Base-by-base conservation (phyloP, 164 flowering plant species). In the Cinnamomum micranthum region DNA sequence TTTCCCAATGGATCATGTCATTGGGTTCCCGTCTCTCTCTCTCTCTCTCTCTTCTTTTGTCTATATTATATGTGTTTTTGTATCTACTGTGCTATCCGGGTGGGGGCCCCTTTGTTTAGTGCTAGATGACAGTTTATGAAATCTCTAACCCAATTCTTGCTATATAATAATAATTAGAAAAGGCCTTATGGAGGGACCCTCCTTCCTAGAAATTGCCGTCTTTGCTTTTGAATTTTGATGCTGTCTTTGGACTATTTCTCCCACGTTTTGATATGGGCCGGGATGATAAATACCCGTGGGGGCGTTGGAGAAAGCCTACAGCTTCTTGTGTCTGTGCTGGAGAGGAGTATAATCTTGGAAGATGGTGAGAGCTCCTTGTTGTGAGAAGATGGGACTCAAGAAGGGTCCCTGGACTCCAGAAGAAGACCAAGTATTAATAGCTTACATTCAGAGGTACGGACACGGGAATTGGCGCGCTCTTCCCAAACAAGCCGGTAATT, bases 401-500 rank as follows among this genome's bases (percentile, higher is more conserved):
- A 76, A 76, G 50, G 74, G 78, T 24, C 78, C 78, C 2, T 76
- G 78, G 78, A 76, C 78, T 28, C 69, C 70, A 14, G 74, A 76
- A 19, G 75, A 76, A 72, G 79, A 76, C 50, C 66, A 72, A 25
- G 66, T 66, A 13, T 52, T 76, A 58, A 55, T 58, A 3, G 58
- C 74, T 24, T 76, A 65, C 24, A 76, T 76, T 68, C 71, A 67
- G 41, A 71, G 66, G 14, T 72, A 52, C 59, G 79, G 79, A n/a
- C 79, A 76, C 33, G 74, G 79, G 9, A 76, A 76, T 52, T 76
- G 79, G 79, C 70, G 75, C 13, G 75, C 74, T 1, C 79, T 76
- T 67, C 79, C 79, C 0, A 76, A 76, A 65, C 75, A 76, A 76
- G 79, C 79, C 58, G 79, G 79, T 76, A 76, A 76, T 14, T 41